Evolutionary conservation across 1,284 basidiomycete species (phyloP), one percentile per base, ranked within the genome.

Genomic region (Xanthoconium separans): DNA sequence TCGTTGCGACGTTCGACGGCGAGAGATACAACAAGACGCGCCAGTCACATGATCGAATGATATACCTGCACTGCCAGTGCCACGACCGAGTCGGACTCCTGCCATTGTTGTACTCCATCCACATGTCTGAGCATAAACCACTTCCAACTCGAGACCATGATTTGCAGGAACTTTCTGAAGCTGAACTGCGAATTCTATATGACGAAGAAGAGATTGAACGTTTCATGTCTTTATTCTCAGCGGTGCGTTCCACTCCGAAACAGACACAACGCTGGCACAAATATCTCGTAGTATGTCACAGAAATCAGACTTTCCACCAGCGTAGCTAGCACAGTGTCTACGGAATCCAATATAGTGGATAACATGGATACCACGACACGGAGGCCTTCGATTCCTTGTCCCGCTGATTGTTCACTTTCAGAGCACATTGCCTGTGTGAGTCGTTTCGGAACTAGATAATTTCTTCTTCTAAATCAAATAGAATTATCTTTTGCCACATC

Each of bases 171-270:
- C 33, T 69, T 29, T 70, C 69, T 13, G 70, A 79, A 51, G 63
- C 59, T 6, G 72, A 83, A 58, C 72, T 86, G 22, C 71, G 83
- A 39, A 75, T 80, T 49, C 58, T 82, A 27, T 85, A 84, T 55
- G 83, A 87, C 30, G 75, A 78, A 50, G 83, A 85, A 65, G 83
- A 87, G 68, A 79, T 85, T 24, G 75, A 83, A 40, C 71, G 81
- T 29, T 85, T 82, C 61, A 65, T 86, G 29, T 65, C 71, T 37
- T 62, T 85, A 22, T 87, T 87, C 67, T 79, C 81, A 41, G 70
- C 76, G 43, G 84, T 85, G 62, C 61, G 77, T 68, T 37, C 13
- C 44, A 29, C 41, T 12, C 51, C 16, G 15, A 41, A 31, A 52
- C 24, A 27, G 20, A 2, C 34, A 42, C 33, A 47, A 10, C 16